Base-by-base conservation (phyloP, 805 yeast species). In the Starmerella vaccinii region DNA sequence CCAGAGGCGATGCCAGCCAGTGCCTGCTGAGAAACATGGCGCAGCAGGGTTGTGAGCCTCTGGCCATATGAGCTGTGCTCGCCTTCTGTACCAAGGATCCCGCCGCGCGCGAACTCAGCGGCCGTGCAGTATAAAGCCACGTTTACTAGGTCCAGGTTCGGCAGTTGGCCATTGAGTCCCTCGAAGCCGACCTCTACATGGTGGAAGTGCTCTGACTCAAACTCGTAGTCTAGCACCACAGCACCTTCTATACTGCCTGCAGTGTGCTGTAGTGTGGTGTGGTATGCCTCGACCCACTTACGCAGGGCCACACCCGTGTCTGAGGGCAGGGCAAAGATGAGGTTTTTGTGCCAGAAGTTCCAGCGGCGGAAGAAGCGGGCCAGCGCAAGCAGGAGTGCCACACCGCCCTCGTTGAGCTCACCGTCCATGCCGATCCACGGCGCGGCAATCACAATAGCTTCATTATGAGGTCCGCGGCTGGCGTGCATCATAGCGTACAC, bases 161-260 rank as follows among this genome's bases (percentile, higher is more conserved):
- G 99, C 57, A 89, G 73, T 66, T 88, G 97, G 19, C 99, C 99
- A 62, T 92, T 92, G 52, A 89, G 71, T 0, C 98, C 98, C 53
- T 84, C 87, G 63, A 86, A 90, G 44, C 70, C 72, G 40, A 92
- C 65, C 63, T 89, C 95, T 29, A 84, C 66, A 60, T 76, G 78
- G 50, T 83, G 85, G 63, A 88, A 77, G 57, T 77, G 73, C 64
- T 89, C 97, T 32, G 64, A 62, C 7, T 70, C 68, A 7, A 78
- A 75, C 3, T 92, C 80, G 62, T 76, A 87, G 64, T 92, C 97
- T 53, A 92, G 60, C 19, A 88, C 81, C 3, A 92, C 63, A 0
- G 97, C 97, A 32, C 92, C 84, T 60, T 92, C 97, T 37, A 92
- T 83, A 0, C 92, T 78, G 0, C 99, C 99, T 32, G 95, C 97